A percentile compares a stretch with the other conserved stretches of the same genome.
These are phyloP conservation scores for Chenopodium album DNA, from an alignment of 148 eudicot genomes.

Conservation along the genomic window DNA sequence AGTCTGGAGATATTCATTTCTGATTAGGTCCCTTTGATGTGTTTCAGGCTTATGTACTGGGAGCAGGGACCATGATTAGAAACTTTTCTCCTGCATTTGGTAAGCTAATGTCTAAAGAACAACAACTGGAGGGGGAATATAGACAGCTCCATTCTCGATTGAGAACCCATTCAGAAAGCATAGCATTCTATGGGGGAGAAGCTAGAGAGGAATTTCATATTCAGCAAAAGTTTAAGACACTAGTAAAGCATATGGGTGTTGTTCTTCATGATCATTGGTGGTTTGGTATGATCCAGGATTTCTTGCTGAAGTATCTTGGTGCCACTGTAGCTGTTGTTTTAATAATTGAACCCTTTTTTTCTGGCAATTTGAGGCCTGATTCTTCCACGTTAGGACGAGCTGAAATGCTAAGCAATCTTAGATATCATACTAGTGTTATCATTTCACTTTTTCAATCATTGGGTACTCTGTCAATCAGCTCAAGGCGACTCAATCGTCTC, in stretches of 20 bases:
- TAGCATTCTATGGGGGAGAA: constrained; percentile 95
- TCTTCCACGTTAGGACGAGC: constrained; percentile 96
- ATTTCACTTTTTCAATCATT: constrained; percentile 88
- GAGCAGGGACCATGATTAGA: constrained; percentile 88
- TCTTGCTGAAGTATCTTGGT: constrained; percentile 92
- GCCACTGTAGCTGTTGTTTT: constrained; percentile 96
- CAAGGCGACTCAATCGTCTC: constrained; percentile 91
- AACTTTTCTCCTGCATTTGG: constrained; percentile 97
- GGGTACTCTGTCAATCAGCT: constrained; percentile 92
- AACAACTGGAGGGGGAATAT: constrained; percentile 96
- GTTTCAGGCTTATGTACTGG: constrained; percentile 83
- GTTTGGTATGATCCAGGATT: constrained; percentile 99
- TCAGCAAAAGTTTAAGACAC: constrained; percentile 75
- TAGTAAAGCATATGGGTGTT: constrained; percentile 74
- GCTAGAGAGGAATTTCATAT: constrained; percentile 88
- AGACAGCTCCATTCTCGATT: constrained; percentile 93
- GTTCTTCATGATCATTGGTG: constrained; percentile 98
- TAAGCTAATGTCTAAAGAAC: constrained; percentile 86
- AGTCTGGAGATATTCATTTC: neutral
- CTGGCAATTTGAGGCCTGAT: constrained; percentile 87
- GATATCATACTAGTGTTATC: constrained; percentile 97
- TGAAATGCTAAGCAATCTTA: constrained; percentile 95
- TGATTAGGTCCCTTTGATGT: constrained; percentile 18
- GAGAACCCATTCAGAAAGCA: constrained; percentile 96
- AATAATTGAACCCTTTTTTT: constrained; percentile 96